Base-by-base conservation (phyloP, 192 early-diverging fungal genomes). In the Podila clonocystis region DNA sequence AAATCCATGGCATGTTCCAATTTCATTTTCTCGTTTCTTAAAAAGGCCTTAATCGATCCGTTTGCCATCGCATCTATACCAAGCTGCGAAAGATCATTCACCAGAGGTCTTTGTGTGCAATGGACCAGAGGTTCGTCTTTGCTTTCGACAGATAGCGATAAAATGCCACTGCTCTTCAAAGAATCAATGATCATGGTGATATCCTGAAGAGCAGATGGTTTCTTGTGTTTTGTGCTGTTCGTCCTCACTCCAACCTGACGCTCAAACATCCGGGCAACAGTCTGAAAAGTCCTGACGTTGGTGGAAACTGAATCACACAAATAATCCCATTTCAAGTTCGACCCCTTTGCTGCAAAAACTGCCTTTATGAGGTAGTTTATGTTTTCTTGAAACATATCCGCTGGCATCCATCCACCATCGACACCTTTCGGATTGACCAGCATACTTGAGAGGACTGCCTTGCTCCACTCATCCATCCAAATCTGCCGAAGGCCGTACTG, bases 311-410 rank as follows among this genome's bases (percentile, higher is more conserved):
- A 1, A 33, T 70, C 68, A 11, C 59, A 50, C 20, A 70, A 59
- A 34, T 70, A 68, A 3, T 68, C 67, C 67, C 67, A 68, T 13
- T 19, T 62, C 68, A 70, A 62, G 68, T 70, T 70, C 45, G 68
- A 36, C 50, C 68, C 68, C 24, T 70, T 70, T 0, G 68, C 12
- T 62, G 68, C 19, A 52, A 70, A 70, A 30, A 70, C 52, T 19
- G 68, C 1, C 36, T 70, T 70, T 58, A 70, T 28, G 68, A 62
- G 68, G 24, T 70, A 70, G 68, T 70, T 72, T 17, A 63, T n/a
- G 34, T 38, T 63, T 62, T 72, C 70, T 72, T 72, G 70, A 24
- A 30, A 26, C 70, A 72, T 63, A 30, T 72, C 70, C 4, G 70
- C 48, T 26, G 70, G 38, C 62, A 72, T 72, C 70, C 70, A 72